Conservation (phyloP, 768 basidiomycete species). For the Serendipita sp. region DNA sequence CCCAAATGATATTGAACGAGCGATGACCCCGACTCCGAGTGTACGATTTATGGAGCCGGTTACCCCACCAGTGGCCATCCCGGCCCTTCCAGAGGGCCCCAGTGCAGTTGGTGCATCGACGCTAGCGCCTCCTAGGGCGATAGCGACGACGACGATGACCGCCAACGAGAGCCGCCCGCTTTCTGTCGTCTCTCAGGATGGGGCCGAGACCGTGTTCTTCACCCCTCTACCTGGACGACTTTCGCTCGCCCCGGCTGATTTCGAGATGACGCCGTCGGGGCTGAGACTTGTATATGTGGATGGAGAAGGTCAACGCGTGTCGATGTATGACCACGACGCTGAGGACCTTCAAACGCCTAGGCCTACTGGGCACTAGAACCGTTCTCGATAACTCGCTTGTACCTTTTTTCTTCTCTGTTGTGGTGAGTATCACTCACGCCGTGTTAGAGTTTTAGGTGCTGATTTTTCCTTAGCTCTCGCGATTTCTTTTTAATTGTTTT, state of each 20-base stretch:
- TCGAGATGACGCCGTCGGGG: not conserved
- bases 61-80: too few relatives aligned
- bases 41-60: too few relatives aligned
- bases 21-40: too few relatives aligned
- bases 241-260: not conserved
- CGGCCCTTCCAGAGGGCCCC: too few relatives aligned
- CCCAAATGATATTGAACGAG: too few relatives aligned
- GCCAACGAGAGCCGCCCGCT: not conserved
- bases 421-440: not conserved
- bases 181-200: not conserved
- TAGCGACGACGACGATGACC: not conserved
- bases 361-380: not conserved
- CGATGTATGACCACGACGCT: not conserved
- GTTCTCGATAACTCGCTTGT: not conserved
- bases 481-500: too few relatives aligned
- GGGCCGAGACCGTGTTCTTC: constrained; percentile 1
- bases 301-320: not conserved
- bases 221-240: not conserved
- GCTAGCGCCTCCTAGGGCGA: too few relatives aligned
- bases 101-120: too few relatives aligned
- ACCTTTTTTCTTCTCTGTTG: not conserved
- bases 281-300: not conserved
- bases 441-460: not conserved
- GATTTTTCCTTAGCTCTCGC: too few relatives aligned
- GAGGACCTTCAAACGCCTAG: not conserved